Evolutionary conservation across 2,329 filamentous ascomycete species (phyloP).

Genomic region (Bipolaris zeicola): DNA sequence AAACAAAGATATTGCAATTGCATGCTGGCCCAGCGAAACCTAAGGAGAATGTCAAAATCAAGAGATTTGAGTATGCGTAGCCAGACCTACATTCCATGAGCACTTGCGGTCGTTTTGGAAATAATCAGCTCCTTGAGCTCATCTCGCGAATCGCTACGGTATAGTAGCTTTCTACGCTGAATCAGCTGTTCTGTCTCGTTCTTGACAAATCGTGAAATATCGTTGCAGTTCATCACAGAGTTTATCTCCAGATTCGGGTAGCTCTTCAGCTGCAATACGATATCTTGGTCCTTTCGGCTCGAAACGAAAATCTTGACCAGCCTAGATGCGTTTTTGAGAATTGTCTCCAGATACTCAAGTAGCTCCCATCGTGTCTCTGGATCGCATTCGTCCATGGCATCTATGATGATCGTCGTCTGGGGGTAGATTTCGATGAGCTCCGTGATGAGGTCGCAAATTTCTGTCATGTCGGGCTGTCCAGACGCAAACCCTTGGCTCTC

Average conservation of each 20-base stretch:
- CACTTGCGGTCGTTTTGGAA: neutral
- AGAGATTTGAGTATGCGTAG: neutral
- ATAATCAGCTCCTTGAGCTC: neutral
- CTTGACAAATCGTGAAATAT: neutral
- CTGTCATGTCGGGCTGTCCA: neutral
- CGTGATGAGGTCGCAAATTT: neutral
- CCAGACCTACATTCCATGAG: neutral
- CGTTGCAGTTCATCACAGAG: neutral
- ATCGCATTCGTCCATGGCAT: constrained; percentile 47
- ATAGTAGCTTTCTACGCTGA: neutral
- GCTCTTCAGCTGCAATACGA: constrained; percentile 18
- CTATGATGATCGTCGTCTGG: constrained; percentile 40
- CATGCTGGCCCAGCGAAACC: constrained; percentile 43
- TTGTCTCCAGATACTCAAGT: constrained; percentile 31
- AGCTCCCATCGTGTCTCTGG: constrained; percentile 20
- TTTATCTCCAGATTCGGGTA: constrained; percentile 29
- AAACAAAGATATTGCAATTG: constrained; percentile 36
- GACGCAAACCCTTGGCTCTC: neutral
- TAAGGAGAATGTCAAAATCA: constrained; percentile 9
- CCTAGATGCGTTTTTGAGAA: constrained; percentile 31
- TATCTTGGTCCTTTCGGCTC: constrained; percentile 40
- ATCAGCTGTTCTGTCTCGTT: neutral
- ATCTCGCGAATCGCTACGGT: neutral
- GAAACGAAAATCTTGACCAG: constrained; percentile 46
- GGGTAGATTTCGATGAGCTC: constrained; percentile 25